Evolutionary conservation across 78 protist species (phyloP).

Genomic region (Neovahlkampfia damariscottae): DNA sequence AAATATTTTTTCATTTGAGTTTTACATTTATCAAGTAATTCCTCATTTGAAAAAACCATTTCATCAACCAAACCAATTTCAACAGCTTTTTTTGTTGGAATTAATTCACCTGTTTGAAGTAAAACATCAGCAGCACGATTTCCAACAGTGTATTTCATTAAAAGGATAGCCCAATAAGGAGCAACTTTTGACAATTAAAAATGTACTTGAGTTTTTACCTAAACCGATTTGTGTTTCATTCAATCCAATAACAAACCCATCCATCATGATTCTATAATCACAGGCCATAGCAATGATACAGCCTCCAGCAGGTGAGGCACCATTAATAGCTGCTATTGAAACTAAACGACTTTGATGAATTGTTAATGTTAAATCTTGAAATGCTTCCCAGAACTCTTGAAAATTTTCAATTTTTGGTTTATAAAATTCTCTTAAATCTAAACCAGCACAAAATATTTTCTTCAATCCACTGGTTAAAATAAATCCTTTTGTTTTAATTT

Average conservation of each 20-base stretch:
- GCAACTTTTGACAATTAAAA: no score
- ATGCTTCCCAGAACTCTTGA: not conserved
- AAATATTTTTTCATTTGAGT: not conserved
- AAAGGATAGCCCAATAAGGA: conserved; percentile 8
- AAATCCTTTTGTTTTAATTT: not conserved
- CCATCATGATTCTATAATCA: conserved; percentile 17
- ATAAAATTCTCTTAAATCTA: conserved; percentile 14
- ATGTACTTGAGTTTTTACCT: no score
- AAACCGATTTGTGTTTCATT: conserved; percentile 24
- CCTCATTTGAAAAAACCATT: not conserved
- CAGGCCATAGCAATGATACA: conserved; percentile 16
- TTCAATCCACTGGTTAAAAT: not conserved
- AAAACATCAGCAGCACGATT: not conserved
- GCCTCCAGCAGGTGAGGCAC: conserved; percentile 21
- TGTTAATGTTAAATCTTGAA: conserved; percentile 10
- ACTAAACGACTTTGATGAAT: not conserved
- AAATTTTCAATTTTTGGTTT: not conserved
- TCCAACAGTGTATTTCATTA: not conserved
- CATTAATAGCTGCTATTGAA: conserved; percentile 22
- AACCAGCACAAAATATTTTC: conserved; percentile 18
- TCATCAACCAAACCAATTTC: not conserved
- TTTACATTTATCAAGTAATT: not conserved
- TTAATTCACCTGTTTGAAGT: not conserved
- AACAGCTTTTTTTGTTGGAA: not conserved
- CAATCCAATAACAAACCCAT: not conserved